phyloP scores from a whole-genome alignment of 768 basidiomycete species.

The Hypholoma fasciculare region DNA sequence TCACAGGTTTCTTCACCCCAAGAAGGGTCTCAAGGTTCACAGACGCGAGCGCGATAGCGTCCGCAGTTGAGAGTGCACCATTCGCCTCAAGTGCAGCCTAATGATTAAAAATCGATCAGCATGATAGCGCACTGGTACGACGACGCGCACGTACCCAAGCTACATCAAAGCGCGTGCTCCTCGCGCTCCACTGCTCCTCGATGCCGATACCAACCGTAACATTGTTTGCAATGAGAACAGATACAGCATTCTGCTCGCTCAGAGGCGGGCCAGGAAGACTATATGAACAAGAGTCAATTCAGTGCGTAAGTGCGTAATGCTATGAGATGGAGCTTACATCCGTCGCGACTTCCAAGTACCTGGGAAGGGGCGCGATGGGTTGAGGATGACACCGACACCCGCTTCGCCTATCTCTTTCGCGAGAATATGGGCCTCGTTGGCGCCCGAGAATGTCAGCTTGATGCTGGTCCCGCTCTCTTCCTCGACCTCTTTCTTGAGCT shows the following conservation, averaged over 20 bases:
- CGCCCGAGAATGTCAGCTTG: constrained; percentile 54
- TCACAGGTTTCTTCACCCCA: constrained; percentile 32
- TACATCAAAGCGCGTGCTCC: constrained; percentile 71
- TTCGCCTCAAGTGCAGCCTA: constrained; percentile 22
- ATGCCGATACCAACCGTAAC: constrained; percentile 71
- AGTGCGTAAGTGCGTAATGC: background rate
- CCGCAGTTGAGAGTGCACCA: constrained; percentile 26
- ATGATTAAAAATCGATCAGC: too few species aligned
- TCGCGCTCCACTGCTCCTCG: constrained; percentile 53
- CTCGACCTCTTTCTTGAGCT: constrained; percentile 66
- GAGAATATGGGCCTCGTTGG: constrained; percentile 68
- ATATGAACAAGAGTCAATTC: constrained; percentile 10
- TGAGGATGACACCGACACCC: constrained; percentile 68
- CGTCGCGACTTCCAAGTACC: constrained; percentile 61
- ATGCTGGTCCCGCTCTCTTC: constrained; percentile 36
- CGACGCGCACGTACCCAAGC: constrained; percentile 59
- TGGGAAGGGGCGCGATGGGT: constrained; percentile 71
- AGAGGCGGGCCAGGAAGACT: constrained; percentile 44
- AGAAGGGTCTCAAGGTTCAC: constrained; percentile 42
- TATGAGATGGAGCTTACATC: constrained; percentile 38
- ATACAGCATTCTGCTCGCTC: constrained; percentile 50
- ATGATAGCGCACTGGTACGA: too few species aligned
- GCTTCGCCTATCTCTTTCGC: constrained; percentile 71
- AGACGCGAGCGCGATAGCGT: constrained; percentile 39
- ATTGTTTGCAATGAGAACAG: constrained; percentile 56